phyloP scores from a whole-genome alignment of 441 rosid species.

The Bocquillonia castaneifolia region DNA sequence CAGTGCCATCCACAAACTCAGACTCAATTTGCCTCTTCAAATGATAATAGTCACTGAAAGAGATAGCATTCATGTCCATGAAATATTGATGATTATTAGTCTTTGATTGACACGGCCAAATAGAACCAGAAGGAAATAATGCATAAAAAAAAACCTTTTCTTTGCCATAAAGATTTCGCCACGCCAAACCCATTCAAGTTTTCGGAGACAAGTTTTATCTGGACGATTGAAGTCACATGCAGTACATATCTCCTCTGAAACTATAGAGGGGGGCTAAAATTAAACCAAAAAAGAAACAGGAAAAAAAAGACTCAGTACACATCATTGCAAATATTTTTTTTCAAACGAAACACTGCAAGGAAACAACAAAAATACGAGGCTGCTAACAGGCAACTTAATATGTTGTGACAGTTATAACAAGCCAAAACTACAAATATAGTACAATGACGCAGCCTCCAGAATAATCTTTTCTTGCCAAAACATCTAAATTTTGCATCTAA shows the following conservation, averaged over 20 bases:
- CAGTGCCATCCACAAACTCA: slow-evolving; percentile 67
- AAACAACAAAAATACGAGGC: neutral
- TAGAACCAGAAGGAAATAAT: slow-evolving; percentile 9
- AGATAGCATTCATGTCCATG: slow-evolving; percentile 21
- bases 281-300: slow-evolving; percentile 21
- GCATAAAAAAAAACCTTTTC: slow-evolving; percentile 52
- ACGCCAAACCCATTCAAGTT: slow-evolving; percentile 99
- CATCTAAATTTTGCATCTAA: neutral
- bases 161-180: slow-evolving; percentile 91
- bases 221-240: slow-evolving; percentile 99
- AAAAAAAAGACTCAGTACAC: neutral
- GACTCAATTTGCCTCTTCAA: slow-evolving; percentile 95
- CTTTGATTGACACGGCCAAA: slow-evolving; percentile 11
- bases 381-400: neutral
- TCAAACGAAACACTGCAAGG: neutral
- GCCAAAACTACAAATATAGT: neutral
- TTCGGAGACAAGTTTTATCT: slow-evolving; percentile 88
- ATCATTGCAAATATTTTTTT: slow-evolving; percentile 12
- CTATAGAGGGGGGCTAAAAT: slow-evolving; percentile 92
- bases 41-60: slow-evolving; percentile 87
- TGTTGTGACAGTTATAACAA: neutral
- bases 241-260: slow-evolving; percentile 88
- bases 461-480: neutral
- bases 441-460: neutral
- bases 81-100: slow-evolving; percentile 22